phyloP scores from a whole-genome alignment of 192 early-diverging fungal species.

The Kickxella alabastrina region DNA sequence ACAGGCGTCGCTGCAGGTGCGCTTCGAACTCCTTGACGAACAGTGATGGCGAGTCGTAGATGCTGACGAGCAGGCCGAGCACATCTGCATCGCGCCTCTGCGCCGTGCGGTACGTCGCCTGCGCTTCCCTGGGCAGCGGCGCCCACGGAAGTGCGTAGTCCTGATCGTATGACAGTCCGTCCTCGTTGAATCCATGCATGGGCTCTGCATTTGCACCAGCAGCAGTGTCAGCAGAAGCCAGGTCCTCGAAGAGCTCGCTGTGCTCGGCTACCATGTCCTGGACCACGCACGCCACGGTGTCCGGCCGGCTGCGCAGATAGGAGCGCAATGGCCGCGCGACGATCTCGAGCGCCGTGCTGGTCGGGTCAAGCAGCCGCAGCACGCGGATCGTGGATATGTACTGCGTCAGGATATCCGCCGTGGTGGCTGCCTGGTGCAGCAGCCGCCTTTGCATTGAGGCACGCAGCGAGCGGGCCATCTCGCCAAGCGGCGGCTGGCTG shows the following conservation, averaged over 20 bases:
- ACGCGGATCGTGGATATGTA: slow-evolving; percentile 70
- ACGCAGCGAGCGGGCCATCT: slow-evolving; percentile 25
- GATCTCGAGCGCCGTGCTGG: slow-evolving; percentile 61
- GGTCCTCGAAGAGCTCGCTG: slow-evolving; percentile 54
- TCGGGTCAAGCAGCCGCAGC: slow-evolving; percentile 65
- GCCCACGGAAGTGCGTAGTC: slow-evolving; percentile 55
- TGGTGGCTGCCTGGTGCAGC: slow-evolving; percentile 70
- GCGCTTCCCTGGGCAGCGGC: slow-evolving; percentile 62
- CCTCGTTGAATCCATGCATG: no score
- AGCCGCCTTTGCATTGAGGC: slow-evolving; percentile 52
- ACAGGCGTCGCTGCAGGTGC: slow-evolving; percentile 54
- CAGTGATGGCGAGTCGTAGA: slow-evolving; percentile 66
- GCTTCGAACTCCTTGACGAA: slow-evolving; percentile 70
- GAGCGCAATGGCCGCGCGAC: slow-evolving; percentile 56
- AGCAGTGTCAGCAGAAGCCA: slow-evolving; percentile 10
- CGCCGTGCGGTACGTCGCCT: slow-evolving; percentile 15
- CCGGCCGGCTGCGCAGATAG: slow-evolving; percentile 60
- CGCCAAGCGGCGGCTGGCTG: slow-evolving; percentile 20
- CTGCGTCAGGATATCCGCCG: slow-evolving; percentile 62
- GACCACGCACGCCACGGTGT: slow-evolving; percentile 67
- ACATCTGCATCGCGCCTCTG: slow-evolving; percentile 56
- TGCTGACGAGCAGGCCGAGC: slow-evolving; percentile 60
- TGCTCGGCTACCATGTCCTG: slow-evolving; percentile 63
- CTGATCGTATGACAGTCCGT: slow-evolving; percentile 53
- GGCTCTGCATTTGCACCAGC: slow-evolving; percentile 15